phyloP scores from a whole-genome alignment of 352 stramenopile genomes.

The Globisporangium lucens region DNA sequence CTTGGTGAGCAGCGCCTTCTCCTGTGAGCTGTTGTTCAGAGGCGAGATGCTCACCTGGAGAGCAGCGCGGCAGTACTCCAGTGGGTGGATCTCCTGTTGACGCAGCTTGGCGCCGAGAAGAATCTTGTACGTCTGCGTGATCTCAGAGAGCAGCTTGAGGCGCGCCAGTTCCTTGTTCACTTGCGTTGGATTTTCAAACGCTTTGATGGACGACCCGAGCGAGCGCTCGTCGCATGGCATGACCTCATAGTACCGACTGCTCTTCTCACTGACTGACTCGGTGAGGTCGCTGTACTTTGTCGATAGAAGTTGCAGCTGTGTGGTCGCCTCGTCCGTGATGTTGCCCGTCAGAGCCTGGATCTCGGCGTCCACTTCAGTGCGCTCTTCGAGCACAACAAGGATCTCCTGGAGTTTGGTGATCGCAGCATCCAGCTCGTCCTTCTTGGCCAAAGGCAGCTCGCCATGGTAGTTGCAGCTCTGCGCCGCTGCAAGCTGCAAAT shows the following conservation, averaged over 20 bases:
- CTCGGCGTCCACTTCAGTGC: slow-evolving; percentile 42
- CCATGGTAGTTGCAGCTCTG: slow-evolving; percentile 42
- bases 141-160: slow-evolving; percentile 51
- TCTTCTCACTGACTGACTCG: slow-evolving; percentile 63
- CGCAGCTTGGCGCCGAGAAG: slow-evolving; percentile 48
- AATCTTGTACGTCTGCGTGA: slow-evolving; percentile 75
- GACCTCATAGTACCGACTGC: slow-evolving; percentile 71
- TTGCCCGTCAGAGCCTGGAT: slow-evolving; percentile 42
- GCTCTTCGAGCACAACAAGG: slow-evolving; percentile 42
- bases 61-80: slow-evolving; percentile 73
- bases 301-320: slow-evolving; percentile 38
- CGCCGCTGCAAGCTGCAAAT: slow-evolving; percentile 56
- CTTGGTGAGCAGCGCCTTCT: slow-evolving; percentile 42
- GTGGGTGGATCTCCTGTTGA: slow-evolving; percentile 35
- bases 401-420: slow-evolving; percentile 48
- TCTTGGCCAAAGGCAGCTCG: slow-evolving; percentile 54
- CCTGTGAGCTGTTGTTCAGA: slow-evolving; percentile 25
- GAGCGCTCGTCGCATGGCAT: slow-evolving; percentile 66
- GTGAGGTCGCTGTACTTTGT: slow-evolving; percentile 45
- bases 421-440: slow-evolving; percentile 44
- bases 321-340: slow-evolving; percentile 39
- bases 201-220: slow-evolving; percentile 45
- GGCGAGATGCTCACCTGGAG: slow-evolving; percentile 54
- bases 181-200: slow-evolving; percentile 44
- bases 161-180: slow-evolving; percentile 71